A percentile compares a stretch with the other conserved stretches of the same genome.
Evolutionary conservation across 257 asterid species (phyloP).

Genomic region (Cruciata laevipes): DNA sequence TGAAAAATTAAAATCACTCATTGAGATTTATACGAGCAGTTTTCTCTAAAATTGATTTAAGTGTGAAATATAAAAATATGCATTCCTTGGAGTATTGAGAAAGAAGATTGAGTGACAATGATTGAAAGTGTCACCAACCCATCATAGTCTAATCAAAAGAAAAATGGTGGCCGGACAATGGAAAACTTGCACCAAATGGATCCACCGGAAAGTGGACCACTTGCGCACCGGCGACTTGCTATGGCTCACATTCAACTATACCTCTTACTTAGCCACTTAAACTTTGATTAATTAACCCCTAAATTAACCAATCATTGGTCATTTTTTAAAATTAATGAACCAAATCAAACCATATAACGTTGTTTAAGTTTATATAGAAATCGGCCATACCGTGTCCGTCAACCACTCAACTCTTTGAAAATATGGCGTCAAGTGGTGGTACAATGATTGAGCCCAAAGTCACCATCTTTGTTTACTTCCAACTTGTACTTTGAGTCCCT

Average conservation of each 20-base stretch:
- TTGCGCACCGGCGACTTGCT: slow-evolving; percentile 16
- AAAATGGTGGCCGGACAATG: slow-evolving; percentile 14
- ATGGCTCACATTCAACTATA: slow-evolving; percentile 12
- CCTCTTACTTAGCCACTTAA: neutral
- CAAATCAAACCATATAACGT: neutral
- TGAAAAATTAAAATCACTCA: too few species aligned
- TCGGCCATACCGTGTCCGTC: neutral
- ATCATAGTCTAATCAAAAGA: neutral
- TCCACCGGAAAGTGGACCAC: slow-evolving; percentile 25
- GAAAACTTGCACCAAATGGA: slow-evolving; percentile 2
- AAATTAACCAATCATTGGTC: neutral
- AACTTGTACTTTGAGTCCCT: neutral
- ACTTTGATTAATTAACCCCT: neutral
- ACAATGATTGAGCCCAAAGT: neutral
- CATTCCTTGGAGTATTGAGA: neutral
- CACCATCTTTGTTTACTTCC: neutral
- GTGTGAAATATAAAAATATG: too few species aligned
- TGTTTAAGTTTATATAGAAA: neutral
- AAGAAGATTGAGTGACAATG: neutral
- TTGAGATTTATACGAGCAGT: too few species aligned
- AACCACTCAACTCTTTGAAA: neutral
- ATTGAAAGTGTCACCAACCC: slow-evolving; percentile 1
- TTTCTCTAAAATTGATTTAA: too few species aligned
- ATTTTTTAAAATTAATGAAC: neutral
- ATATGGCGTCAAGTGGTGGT: neutral